phyloP scores from a whole-genome alignment of 2,329 filamentous ascomycete genomes.

The Lasiodiplodia citricola region DNA sequence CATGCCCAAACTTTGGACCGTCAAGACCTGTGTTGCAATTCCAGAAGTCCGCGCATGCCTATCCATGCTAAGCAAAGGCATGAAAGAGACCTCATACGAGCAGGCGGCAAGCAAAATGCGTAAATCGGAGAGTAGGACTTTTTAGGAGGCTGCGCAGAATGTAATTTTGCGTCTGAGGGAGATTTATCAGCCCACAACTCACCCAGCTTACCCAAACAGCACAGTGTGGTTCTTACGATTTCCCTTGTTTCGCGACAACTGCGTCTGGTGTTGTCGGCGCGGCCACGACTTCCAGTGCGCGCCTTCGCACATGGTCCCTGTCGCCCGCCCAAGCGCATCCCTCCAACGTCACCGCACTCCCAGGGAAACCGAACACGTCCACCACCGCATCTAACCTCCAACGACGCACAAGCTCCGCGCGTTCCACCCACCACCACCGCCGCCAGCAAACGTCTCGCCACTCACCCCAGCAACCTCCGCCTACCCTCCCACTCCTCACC shows the following conservation, averaged over 20 bases:
- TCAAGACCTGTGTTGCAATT: too few relatives aligned
- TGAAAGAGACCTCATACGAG: too few relatives aligned
- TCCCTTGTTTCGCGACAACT: not conserved
- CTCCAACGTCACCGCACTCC: conserved; percentile 8
- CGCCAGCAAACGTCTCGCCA: not conserved
- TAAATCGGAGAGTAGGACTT: too few relatives aligned
- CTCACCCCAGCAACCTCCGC: not conserved
- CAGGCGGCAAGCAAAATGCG: too few relatives aligned
- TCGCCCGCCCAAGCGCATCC: not conserved
- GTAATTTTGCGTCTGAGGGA: too few relatives aligned
- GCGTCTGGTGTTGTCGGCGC: not conserved
- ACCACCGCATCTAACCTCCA: not conserved
- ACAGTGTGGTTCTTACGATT: not conserved
- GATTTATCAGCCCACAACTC: too few relatives aligned
- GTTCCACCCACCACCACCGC: not conserved
- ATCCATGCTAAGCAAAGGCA: too few relatives aligned
- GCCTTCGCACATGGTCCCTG: not conserved
- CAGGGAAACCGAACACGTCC: conserved; percentile 2
- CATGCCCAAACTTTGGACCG: too few relatives aligned
- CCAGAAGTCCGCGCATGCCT: too few relatives aligned
- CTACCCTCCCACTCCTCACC: not conserved
- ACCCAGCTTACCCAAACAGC: not conserved
- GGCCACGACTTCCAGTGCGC: not conserved
- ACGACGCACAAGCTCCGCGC: not conserved
- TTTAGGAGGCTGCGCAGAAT: too few relatives aligned